A percentile compares a stretch with the other conserved stretches of the same genome.
Evolutionary conservation across 768 basidiomycete genomes (phyloP).

Genomic region (Boletus edulis): DNA sequence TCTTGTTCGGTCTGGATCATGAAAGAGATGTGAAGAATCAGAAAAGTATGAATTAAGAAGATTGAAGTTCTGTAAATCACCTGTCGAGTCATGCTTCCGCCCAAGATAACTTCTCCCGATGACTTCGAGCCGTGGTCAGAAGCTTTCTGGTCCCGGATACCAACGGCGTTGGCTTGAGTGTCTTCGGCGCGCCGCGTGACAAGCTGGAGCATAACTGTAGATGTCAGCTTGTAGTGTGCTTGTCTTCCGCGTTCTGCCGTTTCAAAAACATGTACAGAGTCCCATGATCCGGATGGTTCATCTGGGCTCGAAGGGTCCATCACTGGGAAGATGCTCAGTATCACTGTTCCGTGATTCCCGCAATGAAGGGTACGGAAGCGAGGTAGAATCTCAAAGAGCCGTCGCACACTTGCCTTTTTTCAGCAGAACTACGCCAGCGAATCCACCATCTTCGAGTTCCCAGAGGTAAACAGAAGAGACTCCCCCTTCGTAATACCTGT

Average conservation of each 20-base stretch:
- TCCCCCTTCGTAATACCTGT: slow-evolving; percentile 97
- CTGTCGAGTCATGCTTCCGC: slow-evolving; percentile 98
- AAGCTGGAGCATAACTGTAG: slow-evolving; percentile 94
- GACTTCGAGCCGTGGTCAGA: slow-evolving; percentile 51
- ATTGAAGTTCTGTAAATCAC: slow-evolving; percentile 42
- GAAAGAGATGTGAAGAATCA: slow-evolving; percentile 7
- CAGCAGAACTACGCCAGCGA: slow-evolving; percentile 93
- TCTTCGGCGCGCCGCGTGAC: slow-evolving; percentile 48
- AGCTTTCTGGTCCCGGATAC: slow-evolving; percentile 34
- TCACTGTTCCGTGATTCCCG: neutral
- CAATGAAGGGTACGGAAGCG: slow-evolving; percentile 2
- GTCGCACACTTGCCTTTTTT: slow-evolving; percentile 72
- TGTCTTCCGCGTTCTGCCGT: slow-evolving; percentile 86
- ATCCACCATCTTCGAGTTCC: slow-evolving; percentile 95
- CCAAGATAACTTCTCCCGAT: slow-evolving; percentile 77
- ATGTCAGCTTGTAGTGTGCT: slow-evolving; percentile 96
- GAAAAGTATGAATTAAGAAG: slow-evolving; percentile 8
- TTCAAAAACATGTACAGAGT: slow-evolving; percentile 98
- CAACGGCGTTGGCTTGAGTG: slow-evolving; percentile 7
- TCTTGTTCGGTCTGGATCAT: slow-evolving; percentile 77
- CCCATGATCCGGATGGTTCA: slow-evolving; percentile 89
- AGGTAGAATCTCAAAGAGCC: neutral
- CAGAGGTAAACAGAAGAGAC: slow-evolving; percentile 96
- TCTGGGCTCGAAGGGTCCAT: slow-evolving; percentile 53
- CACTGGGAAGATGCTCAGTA: slow-evolving; percentile 38